Base-by-base conservation (phyloP, 257 asterid species). In the Fraxinus pennsylvanica region DNA sequence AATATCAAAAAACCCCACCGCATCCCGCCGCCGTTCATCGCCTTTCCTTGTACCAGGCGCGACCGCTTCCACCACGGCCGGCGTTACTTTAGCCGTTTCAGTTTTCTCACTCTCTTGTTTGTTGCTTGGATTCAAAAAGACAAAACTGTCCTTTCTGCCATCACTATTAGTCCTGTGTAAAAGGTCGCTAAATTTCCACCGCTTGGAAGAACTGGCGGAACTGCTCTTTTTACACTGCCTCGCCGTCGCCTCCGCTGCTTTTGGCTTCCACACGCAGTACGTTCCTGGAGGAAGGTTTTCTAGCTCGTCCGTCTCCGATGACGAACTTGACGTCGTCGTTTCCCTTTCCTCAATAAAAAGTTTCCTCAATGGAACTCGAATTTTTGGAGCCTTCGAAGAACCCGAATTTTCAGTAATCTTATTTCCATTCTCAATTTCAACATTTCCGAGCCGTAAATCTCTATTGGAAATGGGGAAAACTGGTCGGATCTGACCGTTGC, bases 201-300 rank as follows among this genome's bases (percentile, higher is more conserved):
- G 63, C 61, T 71, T 81, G 0, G 83, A 78, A 0, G 78, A 84
- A 59, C 85, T 85, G 14, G 82, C 57, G 10, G 81, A 80, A 35
- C 65, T 71, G 52, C 83, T 78, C 83, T 75, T 83, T 75, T 83
- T 78, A 57, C 85, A 74, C 30, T 5, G 36, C 13, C 59, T 73
- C 32, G 68, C 80, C 27, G 57, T 5, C 15, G 41, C 15, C 35
- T 63, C 76, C 6, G 17, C 61, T 21, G 35, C 65, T 35, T 78
- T 84, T 22, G 85, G 80, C 76, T 77, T 78, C 87, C 87, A 84
- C 13, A 81, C 74, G 67, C 83, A 77, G 76, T 81, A 84, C 5
- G 79, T 84, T 3, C 76, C 79, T 35, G 79, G 54, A 1, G 85
- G 81, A 13, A 81, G 65, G 10, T 59, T 50, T 10, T 84, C 85